Evolutionary conservation across 805 yeast genomes (phyloP).

Genomic region (Wickerhamomyces queroliae): DNA sequence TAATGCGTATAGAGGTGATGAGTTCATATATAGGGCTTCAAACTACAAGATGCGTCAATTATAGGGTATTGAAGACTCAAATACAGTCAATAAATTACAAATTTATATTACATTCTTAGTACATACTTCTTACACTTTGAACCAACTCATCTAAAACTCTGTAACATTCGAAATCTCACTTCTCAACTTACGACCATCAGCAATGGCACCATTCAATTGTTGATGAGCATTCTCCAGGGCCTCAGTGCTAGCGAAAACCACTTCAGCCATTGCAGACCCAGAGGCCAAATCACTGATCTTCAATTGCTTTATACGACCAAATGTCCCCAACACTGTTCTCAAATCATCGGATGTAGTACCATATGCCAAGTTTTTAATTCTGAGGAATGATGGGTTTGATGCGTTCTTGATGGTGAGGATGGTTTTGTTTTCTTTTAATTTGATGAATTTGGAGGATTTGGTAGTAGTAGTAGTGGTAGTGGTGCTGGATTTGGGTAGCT

Average conservation of each 20-base stretch:
- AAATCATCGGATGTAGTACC: slow-evolving; percentile 27
- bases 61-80: too few species aligned
- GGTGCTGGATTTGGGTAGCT: too few species aligned
- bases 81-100: too few species aligned
- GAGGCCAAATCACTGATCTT: slow-evolving; percentile 30
- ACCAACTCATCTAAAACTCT: too few species aligned
- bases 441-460: too few species aligned
- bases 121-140: slow-evolving; percentile 7
- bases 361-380: slow-evolving; percentile 24
- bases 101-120: not conserved
- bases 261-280: slow-evolving; percentile 34
- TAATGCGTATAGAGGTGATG: too few species aligned
- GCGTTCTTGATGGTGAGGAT: slow-evolving; percentile 18
- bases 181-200: slow-evolving; percentile 38
- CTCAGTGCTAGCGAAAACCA: slow-evolving; percentile 24
- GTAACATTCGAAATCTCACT: slow-evolving; percentile 27
- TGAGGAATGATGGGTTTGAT: slow-evolving; percentile 18
- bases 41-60: too few species aligned
- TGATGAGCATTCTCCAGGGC: slow-evolving; percentile 25
- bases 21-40: too few species aligned
- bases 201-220: slow-evolving; percentile 36
- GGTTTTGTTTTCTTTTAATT: too few species aligned
- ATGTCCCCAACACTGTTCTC: slow-evolving; percentile 15
- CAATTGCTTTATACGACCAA: slow-evolving; percentile 20
- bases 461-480: too few species aligned